Evolutionary conservation across 768 basidiomycete species (phyloP).

Genomic region (Russula brevipes): DNA sequence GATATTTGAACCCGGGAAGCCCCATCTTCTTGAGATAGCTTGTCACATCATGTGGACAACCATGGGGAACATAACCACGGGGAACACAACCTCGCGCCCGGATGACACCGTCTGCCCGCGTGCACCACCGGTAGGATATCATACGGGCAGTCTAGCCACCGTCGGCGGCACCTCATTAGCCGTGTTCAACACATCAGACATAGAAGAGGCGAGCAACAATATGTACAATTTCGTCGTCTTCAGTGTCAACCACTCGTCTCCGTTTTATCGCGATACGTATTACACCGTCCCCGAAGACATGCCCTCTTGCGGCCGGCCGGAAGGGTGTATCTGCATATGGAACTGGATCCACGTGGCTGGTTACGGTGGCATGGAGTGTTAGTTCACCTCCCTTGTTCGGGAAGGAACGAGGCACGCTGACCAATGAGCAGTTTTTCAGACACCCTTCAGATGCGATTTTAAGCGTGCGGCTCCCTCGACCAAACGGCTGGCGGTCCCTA

Average conservation of each 20-base stretch:
- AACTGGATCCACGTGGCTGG: conserved; percentile 38
- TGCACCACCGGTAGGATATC: conserved; percentile 26
- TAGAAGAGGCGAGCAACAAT: conserved; percentile 33
- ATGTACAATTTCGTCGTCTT: conserved; percentile 39
- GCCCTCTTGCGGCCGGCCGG: conserved; percentile 39
- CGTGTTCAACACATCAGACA: conserved; percentile 42
- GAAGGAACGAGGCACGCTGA: background rate
- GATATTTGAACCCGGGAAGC: too few species aligned
- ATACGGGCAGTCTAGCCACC: conserved; percentile 33
- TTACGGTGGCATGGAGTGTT: conserved; percentile 37
- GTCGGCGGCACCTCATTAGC: conserved; percentile 38
- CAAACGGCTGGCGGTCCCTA: conserved; percentile 32
- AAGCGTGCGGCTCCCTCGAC: conserved; percentile 29
- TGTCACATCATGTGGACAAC: too few species aligned
- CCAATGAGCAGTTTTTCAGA: conserved; percentile 35
- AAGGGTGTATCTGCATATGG: conserved; percentile 42
- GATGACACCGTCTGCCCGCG: conserved; percentile 23
- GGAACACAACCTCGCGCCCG: too few species aligned
- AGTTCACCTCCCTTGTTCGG: conserved; percentile 4
- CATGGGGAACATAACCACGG: too few species aligned
- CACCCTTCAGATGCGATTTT: conserved; percentile 39
- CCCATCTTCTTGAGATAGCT: too few species aligned
- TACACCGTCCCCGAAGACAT: conserved; percentile 42
- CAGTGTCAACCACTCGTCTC: conserved; percentile 41
- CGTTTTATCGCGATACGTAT: conserved; percentile 38